phyloP scores from a whole-genome alignment of 768 basidiomycete species.

The Leccinum variicolor region DNA sequence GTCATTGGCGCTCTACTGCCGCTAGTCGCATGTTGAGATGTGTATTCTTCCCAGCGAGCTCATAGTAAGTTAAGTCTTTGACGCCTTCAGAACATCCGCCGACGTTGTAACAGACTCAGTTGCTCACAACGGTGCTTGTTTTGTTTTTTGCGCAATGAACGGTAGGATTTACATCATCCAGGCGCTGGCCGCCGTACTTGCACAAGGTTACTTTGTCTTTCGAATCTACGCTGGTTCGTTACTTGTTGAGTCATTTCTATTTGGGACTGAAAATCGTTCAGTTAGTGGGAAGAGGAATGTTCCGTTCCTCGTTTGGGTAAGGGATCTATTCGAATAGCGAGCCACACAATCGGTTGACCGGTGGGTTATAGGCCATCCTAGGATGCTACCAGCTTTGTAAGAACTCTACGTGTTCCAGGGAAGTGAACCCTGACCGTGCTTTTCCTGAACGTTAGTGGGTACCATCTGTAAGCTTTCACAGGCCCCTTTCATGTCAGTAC shows the following conservation, averaged over 20 bases:
- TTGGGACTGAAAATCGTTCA: neutral
- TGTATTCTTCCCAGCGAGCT: neutral
- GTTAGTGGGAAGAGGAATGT: slow-evolving; percentile 5
- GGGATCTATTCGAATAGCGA: neutral
- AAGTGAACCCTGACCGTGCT: neutral
- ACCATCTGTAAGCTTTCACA: neutral
- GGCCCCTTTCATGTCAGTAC: neutral
- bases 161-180: neutral
- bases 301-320: slow-evolving; percentile 9
- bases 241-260: no score
- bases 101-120: slow-evolving; percentile 4
- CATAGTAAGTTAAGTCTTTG: neutral
- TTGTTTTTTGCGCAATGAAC: neutral
- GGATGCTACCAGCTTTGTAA: slow-evolving; percentile 10
- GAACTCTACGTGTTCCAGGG: neutral
- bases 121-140: neutral
- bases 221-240: slow-evolving; percentile 11
- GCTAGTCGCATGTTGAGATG: neutral
- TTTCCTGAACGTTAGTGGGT: neutral
- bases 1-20: neutral
- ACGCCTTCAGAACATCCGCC: neutral
- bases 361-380: neutral
- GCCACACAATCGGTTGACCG: neutral
- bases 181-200: neutral
- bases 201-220: slow-evolving; percentile 12